A percentile compares a stretch with the other conserved stretches of the same genome.
These are phyloP conservation scores for Pseudocercospora crystallina DNA, from an alignment of 2,329 filamentous ascomycete genomes.

Conservation along the genomic window DNA sequence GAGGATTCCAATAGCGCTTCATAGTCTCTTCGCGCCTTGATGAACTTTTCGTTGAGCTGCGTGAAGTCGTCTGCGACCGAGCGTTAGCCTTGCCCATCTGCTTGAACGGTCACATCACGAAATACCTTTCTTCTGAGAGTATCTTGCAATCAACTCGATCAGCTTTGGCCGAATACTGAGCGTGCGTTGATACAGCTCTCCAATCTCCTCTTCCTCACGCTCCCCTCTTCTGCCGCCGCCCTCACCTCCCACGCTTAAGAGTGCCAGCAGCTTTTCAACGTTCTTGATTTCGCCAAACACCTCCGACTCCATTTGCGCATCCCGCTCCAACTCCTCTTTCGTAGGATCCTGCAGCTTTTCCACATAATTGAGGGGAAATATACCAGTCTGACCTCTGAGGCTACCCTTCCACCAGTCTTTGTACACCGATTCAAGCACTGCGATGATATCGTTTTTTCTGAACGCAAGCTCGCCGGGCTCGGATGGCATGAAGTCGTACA, in stretches of 20 bases:
- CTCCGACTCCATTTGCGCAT: constrained; percentile 90
- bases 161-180: constrained; percentile 92
- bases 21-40: constrained; percentile 96
- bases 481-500: constrained; percentile 93
- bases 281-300: constrained; percentile 76
- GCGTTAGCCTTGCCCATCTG: not conserved
- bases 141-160: constrained; percentile 97
- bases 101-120: not conserved
- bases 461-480: constrained; percentile 95
- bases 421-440: constrained; percentile 94
- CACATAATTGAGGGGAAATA: constrained; percentile 98
- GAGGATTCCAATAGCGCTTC: constrained; percentile 93
- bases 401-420: constrained; percentile 99
- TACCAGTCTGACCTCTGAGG: constrained; percentile 88
- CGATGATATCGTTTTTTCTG: constrained; percentile 94
- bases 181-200: constrained; percentile 84
- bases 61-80: constrained; percentile 81
- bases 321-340: constrained; percentile 86
- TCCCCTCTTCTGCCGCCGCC: constrained; percentile 66
- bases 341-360: constrained; percentile 96
- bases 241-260: constrained; percentile 75
- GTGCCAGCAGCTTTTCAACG: constrained; percentile 77
- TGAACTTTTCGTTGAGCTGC: constrained; percentile 98
- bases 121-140: constrained; percentile 96
- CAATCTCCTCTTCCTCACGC: constrained; percentile 82